phyloP scores from a whole-genome alignment of 106 monocot genomes.

The Posidonia australis region DNA sequence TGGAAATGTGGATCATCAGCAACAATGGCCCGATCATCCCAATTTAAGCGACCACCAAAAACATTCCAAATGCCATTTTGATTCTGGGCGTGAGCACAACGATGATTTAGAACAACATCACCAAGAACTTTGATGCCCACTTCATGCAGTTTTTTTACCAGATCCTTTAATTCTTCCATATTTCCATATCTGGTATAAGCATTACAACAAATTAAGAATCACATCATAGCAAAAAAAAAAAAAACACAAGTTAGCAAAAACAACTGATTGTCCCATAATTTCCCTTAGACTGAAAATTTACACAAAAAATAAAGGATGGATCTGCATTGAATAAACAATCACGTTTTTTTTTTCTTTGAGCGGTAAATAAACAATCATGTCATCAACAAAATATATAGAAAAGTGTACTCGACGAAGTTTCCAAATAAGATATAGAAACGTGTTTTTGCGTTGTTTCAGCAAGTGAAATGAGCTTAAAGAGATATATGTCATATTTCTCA shows the following conservation, averaged over 20 bases:
- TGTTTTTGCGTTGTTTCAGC: too few species aligned
- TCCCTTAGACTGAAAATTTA: too few species aligned
- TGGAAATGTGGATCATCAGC: conserved; percentile 99
- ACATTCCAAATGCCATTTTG: conserved; percentile 87
- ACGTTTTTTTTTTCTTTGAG: too few species aligned
- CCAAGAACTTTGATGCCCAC: conserved; percentile 83
- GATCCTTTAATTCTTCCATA: conserved; percentile 66
- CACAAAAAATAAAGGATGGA: not conserved
- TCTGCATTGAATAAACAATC: too few species aligned
- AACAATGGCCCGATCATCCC: conserved; percentile 93
- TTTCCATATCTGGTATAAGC: conserved; percentile 64
- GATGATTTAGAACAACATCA: conserved; percentile 93
- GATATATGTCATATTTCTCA: too few species aligned
- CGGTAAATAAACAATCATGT: too few species aligned
- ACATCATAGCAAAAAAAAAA: too few species aligned
- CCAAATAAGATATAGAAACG: not conserved
- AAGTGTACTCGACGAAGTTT: not conserved
- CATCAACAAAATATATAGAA: not conserved
- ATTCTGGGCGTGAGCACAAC: conserved; percentile 82
- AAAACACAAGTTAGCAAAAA: too few species aligned
- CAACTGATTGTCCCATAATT: too few species aligned
- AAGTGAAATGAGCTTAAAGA: too few species aligned
- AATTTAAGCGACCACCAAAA: conserved; percentile 82
- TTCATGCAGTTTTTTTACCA: conserved; percentile 64
- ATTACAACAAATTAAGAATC: too few species aligned